Percentiles rank a stretch among this genome's conserved stretches.
These are phyloP conservation scores for Picea sitchensis DNA, from an alignment of 75 land plant genomes.

Conservation along the genomic window DNA sequence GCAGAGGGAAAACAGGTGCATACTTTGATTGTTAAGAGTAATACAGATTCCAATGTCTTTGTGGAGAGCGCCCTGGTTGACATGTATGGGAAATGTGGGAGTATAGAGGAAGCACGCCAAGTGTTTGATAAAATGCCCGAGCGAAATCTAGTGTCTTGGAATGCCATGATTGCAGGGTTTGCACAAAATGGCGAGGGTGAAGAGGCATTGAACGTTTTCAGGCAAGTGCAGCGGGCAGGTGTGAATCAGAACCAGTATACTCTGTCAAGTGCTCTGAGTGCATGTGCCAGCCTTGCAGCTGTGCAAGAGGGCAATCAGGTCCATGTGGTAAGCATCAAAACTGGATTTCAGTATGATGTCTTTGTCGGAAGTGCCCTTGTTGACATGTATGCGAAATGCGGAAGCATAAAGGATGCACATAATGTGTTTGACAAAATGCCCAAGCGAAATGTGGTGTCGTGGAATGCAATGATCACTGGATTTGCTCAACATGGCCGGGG, in stretches of 20 bases:
- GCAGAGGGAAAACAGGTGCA: conserved; percentile 20
- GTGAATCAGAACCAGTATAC: conserved; percentile 11
- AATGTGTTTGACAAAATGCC: conserved; percentile 13
- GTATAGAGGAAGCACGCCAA: conserved; percentile 13
- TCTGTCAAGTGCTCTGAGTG: conserved; percentile 14
- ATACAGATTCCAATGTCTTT: conserved; percentile 1
- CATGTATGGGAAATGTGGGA: conserved; percentile 31
- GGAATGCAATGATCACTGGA: conserved; percentile 28
- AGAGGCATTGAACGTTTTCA: conserved; percentile 19
- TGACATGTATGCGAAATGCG: conserved; percentile 28
- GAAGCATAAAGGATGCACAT: conserved; percentile 12
- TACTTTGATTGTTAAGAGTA: conserved; percentile 7
- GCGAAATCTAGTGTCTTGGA: conserved; percentile 17
- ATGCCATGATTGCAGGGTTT: conserved; percentile 19
- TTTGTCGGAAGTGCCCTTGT: conserved; percentile 13
- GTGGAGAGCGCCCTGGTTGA: conserved; percentile 23
- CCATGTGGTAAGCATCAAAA: conserved; percentile 6
- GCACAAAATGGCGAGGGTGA: conserved; percentile 14
- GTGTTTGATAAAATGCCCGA: conserved; percentile 11
- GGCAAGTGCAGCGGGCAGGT: conserved; percentile 15
- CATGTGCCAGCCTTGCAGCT: conserved; percentile 19
- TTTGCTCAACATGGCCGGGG: conserved; percentile 24
- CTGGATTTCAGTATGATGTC: conserved; percentile 10
- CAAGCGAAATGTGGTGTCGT: conserved; percentile 6
- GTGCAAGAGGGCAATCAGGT: conserved; percentile 16